Percentiles rank a stretch among this genome's conserved stretches.
Conservation (phyloP, 371 early-diverging fungal genomes). For the Mortierella sp. region DNA sequence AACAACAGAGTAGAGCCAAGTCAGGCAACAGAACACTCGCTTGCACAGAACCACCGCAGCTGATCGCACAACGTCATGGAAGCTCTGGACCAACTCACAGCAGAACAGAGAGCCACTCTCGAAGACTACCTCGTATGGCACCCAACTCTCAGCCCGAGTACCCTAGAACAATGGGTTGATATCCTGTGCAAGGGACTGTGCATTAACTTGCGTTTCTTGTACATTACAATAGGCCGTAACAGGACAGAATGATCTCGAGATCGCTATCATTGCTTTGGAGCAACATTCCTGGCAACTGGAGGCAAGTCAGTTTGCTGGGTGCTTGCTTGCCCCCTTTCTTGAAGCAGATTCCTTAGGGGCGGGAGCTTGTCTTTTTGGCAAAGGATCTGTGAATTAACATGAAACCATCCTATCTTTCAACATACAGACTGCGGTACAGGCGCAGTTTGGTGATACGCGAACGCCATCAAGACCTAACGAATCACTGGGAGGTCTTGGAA, state of each 20-base stretch:
- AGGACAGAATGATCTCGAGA: conserved; percentile 51
- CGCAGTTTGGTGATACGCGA: conserved; percentile 53
- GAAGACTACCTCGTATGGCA: conserved; percentile 47
- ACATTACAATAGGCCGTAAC: conserved; percentile 35
- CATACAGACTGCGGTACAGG: conserved; percentile 49
- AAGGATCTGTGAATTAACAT: background rate
- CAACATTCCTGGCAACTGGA: conserved; percentile 53
- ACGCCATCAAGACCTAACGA: conserved; percentile 34
- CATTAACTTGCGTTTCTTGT: background rate
- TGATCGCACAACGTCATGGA: conserved; percentile 22
- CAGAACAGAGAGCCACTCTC: conserved; percentile 41
- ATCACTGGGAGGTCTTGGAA: conserved; percentile 40
- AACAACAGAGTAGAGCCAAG: background rate
- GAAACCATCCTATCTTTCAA: background rate
- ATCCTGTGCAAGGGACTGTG: background rate
- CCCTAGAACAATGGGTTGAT: background rate
- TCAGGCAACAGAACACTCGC: too few relatives aligned
- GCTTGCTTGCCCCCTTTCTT: background rate
- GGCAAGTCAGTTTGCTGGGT: conserved; percentile 14
- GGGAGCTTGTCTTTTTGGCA: too few relatives aligned
- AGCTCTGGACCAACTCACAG: conserved; percentile 43
- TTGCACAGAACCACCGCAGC: too few relatives aligned
- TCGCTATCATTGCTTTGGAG: conserved; percentile 47
- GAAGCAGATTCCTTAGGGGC: background rate
- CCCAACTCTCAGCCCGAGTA: background rate